phyloP scores from a whole-genome alignment of 2,329 filamentous ascomycete species.

The Venturia aucupariae region DNA sequence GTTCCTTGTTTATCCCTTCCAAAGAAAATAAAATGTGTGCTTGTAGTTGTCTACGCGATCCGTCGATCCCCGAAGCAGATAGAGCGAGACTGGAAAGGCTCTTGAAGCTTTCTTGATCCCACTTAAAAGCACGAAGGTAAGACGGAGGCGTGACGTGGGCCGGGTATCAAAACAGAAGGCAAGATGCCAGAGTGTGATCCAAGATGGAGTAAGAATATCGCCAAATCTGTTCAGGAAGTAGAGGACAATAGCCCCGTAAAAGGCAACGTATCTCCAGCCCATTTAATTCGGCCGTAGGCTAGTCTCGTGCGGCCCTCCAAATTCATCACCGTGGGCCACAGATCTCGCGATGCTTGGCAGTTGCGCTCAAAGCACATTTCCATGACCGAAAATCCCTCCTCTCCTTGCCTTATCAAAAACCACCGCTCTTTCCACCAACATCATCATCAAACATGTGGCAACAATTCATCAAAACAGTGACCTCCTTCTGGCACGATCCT shows the following conservation, averaged over 20 bases:
- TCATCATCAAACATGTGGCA: not conserved
- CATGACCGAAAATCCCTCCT: not conserved
- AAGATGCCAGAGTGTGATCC: not conserved
- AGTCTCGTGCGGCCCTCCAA: not conserved
- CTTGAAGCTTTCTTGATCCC: not conserved
- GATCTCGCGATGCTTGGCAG: not conserved
- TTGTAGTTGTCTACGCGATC: not conserved
- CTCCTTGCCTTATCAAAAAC: not conserved
- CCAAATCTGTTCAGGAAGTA: not conserved
- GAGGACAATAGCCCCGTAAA: not conserved
- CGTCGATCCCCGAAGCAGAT: not conserved
- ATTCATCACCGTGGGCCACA: not conserved
- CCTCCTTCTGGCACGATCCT: not conserved
- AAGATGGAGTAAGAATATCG: not conserved
- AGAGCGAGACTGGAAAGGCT: not conserved
- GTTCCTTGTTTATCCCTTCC: not conserved
- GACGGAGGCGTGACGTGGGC: no score
- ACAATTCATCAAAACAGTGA: not conserved
- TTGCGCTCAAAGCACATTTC: not conserved
- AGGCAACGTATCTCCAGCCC: not conserved
- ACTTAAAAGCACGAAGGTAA: no score
- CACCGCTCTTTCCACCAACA: not conserved
- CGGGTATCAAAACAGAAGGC: not conserved
- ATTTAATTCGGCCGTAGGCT: not conserved
- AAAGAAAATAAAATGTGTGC: not conserved